phyloP scores from a whole-genome alignment of 2,329 filamentous ascomycete genomes.

The Aspergillus sojae region DNA sequence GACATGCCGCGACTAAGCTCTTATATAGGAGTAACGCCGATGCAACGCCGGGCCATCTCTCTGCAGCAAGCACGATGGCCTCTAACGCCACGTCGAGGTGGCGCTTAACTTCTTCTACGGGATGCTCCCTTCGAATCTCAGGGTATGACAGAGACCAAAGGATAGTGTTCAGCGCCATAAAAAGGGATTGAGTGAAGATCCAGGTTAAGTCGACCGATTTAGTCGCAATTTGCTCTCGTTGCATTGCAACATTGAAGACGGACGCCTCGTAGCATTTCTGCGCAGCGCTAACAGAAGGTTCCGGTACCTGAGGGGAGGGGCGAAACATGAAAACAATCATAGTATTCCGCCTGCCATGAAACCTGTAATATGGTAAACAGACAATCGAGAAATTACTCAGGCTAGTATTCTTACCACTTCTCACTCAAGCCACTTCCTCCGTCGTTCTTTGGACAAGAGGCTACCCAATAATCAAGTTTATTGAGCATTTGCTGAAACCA shows the following conservation, averaged over 20 bases:
- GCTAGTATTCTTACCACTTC: constrained; percentile 66
- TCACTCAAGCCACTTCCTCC: constrained; percentile 73
- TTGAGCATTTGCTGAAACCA: constrained; percentile 83
- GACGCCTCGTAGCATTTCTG: constrained; percentile 81
- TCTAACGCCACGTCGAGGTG: constrained; percentile 76
- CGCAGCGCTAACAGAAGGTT: constrained; percentile 78
- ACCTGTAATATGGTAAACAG: constrained; percentile 46
- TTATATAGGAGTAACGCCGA: constrained; percentile 83
- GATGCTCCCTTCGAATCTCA: constrained; percentile 73
- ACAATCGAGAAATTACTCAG: constrained; percentile 2
- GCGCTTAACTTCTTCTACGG: constrained; percentile 73
- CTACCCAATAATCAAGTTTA: constrained; percentile 78
- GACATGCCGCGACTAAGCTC: constrained; percentile 81
- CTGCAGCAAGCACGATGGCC: constrained; percentile 76
- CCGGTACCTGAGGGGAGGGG: constrained; percentile 88
- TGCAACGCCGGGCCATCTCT: constrained; percentile 88
- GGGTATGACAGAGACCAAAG: constrained; percentile 90
- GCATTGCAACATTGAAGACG: constrained; percentile 77
- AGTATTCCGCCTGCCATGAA: constrained; percentile 73
- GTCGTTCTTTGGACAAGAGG: constrained; percentile 72
- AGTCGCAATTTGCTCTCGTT: constrained; percentile 76
- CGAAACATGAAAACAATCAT: constrained; percentile 87
- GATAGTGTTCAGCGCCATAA: constrained; percentile 88
- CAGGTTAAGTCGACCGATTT: constrained; percentile 84
- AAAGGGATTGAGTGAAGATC: constrained; percentile 87